A percentile compares a stretch with the other conserved stretches of the same genome.
These are phyloP conservation scores for Ananas comosus DNA, from an alignment of 176 grass and related monocot genomes.

Conservation along the genomic window DNA sequence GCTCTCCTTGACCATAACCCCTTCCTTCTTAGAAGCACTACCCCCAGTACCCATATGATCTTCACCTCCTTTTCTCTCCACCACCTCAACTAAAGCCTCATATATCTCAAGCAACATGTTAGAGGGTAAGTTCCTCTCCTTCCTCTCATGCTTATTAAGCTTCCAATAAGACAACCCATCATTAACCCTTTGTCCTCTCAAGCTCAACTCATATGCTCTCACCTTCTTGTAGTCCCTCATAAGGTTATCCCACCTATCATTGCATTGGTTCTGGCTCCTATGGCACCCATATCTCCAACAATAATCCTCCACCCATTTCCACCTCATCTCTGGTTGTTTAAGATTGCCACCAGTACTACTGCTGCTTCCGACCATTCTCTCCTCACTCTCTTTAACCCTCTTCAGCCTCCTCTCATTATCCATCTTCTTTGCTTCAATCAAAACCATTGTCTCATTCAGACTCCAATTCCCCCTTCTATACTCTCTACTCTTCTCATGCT, in stretches of 20 bases:
- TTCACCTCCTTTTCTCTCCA: not conserved
- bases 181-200: not conserved
- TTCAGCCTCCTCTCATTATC: slow-evolving; percentile 20
- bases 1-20: not conserved
- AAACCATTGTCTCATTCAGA: slow-evolving; percentile 18
- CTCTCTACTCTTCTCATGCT: slow-evolving; percentile 7
- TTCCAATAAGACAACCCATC: slow-evolving; percentile 15
- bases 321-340: slow-evolving; percentile 19
- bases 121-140: slow-evolving; percentile 18
- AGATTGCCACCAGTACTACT: not conserved
- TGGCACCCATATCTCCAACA: slow-evolving; percentile 21
- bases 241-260: slow-evolving; percentile 29
- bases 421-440: slow-evolving; percentile 25
- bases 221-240: slow-evolving; percentile 31
- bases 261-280: slow-evolving; percentile 32
- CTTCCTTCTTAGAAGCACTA: not conserved
- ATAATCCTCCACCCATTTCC: slow-evolving; percentile 29
- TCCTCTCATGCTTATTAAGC: slow-evolving; percentile 12
- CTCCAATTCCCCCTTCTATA: slow-evolving; percentile 25
- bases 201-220: slow-evolving; percentile 17
- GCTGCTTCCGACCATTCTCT: not conserved
- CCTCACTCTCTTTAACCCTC: slow-evolving; percentile 1
- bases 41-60: not conserved
- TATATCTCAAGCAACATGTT: slow-evolving; percentile 24
- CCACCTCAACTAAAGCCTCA: slow-evolving; percentile 19